Evolutionary conservation across 805 yeast genomes (phyloP), one percentile per base, ranked within the genome.

Genomic region (Kuraishia cidri): DNA sequence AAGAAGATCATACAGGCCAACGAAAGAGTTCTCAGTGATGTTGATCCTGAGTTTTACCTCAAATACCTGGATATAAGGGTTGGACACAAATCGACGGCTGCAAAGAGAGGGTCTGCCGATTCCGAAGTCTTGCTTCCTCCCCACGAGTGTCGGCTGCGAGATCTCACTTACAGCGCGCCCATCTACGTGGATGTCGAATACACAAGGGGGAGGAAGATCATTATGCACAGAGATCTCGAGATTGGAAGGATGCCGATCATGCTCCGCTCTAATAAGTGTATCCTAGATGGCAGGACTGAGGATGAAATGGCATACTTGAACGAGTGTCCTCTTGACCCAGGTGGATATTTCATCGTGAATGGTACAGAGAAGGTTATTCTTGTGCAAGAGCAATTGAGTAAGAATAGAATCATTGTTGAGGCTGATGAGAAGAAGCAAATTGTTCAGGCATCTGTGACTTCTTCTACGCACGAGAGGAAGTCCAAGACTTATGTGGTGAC

Each of bases 201-300:
- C 52, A 92, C 97, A 0, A 72, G 97, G 53, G 98, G 97, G 23
- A 69, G 90, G 41, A 87, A 86, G 56, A 84, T 92, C 54, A 84
- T 90, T 44, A 75, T 85, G 66, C 90, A 86, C 46, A 72, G 82
- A 47, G 94, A 86, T 50, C 71, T 92, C 38, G 97, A 88, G 53
- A 90, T 92, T 39, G 99, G 98, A 23, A 74, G 95, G 50, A 92
- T 92, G 96, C 98, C 98, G n/a, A 79, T 92, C 48, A 92, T 92
- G 98, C 68, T 92, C 46, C 70, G 97, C 46, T 83, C 95, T 17
- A 84, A 86, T 52, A 86, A 87, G 54, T 92, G 98, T 69, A 78
- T 85, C 23, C 63, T 92, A 38, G 75, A 75, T 40, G 94, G 87
- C 13, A 76, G 82, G 30, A 66, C 75, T 32, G 95, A 90, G 48